phyloP scores from a whole-genome alignment of 2,329 filamentous ascomycete genomes.

The Penicillium sp. region DNA sequence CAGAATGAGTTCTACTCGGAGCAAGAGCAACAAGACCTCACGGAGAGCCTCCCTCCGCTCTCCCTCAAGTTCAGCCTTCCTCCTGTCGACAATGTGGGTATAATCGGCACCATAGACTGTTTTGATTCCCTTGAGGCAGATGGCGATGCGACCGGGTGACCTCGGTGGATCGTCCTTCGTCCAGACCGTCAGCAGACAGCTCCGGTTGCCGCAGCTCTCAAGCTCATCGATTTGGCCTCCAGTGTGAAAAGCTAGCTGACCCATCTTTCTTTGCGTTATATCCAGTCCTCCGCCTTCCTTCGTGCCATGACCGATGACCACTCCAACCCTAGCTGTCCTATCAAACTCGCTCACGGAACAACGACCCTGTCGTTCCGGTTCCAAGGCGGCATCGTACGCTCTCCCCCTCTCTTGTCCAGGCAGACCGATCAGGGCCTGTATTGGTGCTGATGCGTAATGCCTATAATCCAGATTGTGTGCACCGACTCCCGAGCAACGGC shows the following conservation, averaged over 20 bases:
- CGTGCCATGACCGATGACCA: constrained; percentile 96
- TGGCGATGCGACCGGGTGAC: constrained; percentile 2
- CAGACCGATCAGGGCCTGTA: too few species aligned
- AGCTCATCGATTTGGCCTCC: neutral
- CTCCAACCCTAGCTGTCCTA: constrained; percentile 92
- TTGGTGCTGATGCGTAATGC: constrained; percentile 1
- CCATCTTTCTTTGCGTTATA: constrained; percentile 1
- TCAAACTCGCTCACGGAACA: constrained; percentile 99
- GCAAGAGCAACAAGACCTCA: constrained; percentile 71
- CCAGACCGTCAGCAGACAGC: constrained; percentile 14
- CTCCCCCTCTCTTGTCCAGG: neutral
- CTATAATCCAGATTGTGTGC: constrained; percentile 68
- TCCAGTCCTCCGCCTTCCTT: constrained; percentile 85
- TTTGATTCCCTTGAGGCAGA: constrained; percentile 1
- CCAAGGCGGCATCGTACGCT: constrained; percentile 76
- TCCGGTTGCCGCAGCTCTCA: constrained; percentile 8
- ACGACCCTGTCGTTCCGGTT: constrained; percentile 98
- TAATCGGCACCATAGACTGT: neutral
- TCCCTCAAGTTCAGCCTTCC: constrained; percentile 94
- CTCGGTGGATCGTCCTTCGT: neutral
- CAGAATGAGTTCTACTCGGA: constrained; percentile 69
- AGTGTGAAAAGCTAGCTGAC: constrained; percentile 5
- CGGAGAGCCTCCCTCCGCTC: constrained; percentile 68
- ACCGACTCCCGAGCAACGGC: constrained; percentile 97
- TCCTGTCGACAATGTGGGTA: constrained; percentile 78